These are phyloP conservation scores for Hyphopichia khmerensis DNA, from an alignment of 1,139 yeast genomes.

Conservation along the genomic window DNA sequence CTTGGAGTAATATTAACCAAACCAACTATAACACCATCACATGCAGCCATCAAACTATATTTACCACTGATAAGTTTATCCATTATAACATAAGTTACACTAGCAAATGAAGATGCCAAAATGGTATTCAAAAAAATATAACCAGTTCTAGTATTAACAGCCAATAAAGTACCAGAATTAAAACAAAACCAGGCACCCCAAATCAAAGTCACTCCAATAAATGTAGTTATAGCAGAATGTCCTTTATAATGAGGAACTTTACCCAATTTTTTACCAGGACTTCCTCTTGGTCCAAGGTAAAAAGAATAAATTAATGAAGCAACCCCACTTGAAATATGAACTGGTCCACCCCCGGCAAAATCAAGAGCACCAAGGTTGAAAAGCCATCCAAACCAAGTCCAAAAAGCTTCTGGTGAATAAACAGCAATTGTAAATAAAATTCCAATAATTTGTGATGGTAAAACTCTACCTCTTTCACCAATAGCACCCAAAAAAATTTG, in stretches of 20 bases:
- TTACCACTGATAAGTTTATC: conserved; percentile 37
- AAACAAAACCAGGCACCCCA: conserved; percentile 56
- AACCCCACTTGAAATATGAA: conserved; percentile 46
- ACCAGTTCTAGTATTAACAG: conserved; percentile 45
- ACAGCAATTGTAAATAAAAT: conserved; percentile 40
- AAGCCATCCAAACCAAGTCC: conserved; percentile 99
- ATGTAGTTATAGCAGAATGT: conserved; percentile 40
- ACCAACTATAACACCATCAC: conserved; percentile 51
- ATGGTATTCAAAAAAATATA: conserved; percentile 51
- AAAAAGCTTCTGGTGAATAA: conserved; percentile 69
- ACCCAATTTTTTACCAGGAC: conserved; percentile 32
- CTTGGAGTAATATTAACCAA: conserved; percentile 53
- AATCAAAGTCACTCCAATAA: conserved; percentile 47
- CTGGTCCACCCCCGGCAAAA: conserved; percentile 87
- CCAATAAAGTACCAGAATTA: conserved; percentile 48
- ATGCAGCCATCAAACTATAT: conserved; percentile 45
- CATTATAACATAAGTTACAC: conserved; percentile 31
- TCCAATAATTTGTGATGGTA: conserved; percentile 41
- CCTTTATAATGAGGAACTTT: conserved; percentile 25
- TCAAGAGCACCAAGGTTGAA: conserved; percentile 79
- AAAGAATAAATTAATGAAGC: conserved; percentile 42
- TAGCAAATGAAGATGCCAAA: conserved; percentile 45
- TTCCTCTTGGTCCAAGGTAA: conserved; percentile 26
- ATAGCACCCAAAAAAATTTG: conserved; percentile 47
- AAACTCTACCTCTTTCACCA: conserved; percentile 41